Conservation (phyloP, 2,329 filamentous ascomycete genomes). For the Balansia obtecta region DNA sequence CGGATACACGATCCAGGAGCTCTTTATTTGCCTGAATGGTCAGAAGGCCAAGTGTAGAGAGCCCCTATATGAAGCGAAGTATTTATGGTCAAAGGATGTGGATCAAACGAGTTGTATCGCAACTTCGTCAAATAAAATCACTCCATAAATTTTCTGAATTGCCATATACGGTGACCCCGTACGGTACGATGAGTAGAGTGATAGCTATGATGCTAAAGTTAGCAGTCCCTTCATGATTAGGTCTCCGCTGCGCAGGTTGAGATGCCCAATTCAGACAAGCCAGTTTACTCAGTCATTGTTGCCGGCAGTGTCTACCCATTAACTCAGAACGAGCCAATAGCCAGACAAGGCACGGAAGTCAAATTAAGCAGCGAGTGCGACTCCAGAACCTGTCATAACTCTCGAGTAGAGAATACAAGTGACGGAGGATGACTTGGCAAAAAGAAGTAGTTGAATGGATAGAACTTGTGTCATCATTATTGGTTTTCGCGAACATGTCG, state of each 20-base stretch:
- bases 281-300: slow-evolving; percentile 54
- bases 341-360: slow-evolving; percentile 41
- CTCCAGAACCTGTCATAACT: slow-evolving; percentile 67
- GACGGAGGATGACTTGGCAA: slow-evolving; percentile 61
- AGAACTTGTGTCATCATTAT: slow-evolving; percentile 41
- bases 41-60: too few relatives aligned
- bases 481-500: neutral
- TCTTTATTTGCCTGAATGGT: too few relatives aligned
- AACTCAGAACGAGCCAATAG: slow-evolving; percentile 43
- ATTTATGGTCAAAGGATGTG: too few relatives aligned
- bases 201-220: too few relatives aligned
- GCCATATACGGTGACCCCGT: too few relatives aligned
- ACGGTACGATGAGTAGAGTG: too few relatives aligned
- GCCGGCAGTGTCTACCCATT: slow-evolving; percentile 36
- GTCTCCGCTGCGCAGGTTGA: neutral
- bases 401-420: slow-evolving; percentile 38
- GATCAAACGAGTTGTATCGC: too few relatives aligned
- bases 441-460: slow-evolving; percentile 64
- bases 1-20: too few relatives aligned
- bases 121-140: too few relatives aligned
- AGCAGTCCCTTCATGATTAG: too few relatives aligned
- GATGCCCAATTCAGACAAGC: slow-evolving; percentile 40
- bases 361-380: slow-evolving; percentile 42
- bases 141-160: too few relatives aligned
- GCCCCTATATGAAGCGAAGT: too few relatives aligned